Base-by-base conservation (phyloP, 768 basidiomycete species). In the Boletus edulis region DNA sequence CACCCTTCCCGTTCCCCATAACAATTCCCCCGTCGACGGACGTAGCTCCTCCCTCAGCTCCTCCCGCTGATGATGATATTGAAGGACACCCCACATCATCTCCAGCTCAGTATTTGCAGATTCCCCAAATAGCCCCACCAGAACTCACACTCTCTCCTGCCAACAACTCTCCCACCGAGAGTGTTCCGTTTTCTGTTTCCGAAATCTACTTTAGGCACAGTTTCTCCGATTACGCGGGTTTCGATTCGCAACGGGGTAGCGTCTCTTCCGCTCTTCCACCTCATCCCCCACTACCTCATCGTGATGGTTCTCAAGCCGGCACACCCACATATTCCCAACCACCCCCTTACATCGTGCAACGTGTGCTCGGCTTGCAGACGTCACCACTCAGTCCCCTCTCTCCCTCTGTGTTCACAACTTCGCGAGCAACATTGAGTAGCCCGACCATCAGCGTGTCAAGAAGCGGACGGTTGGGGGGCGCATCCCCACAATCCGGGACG, bases 101-200 rank as follows among this genome's bases (percentile, higher is more conserved):
- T 2, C 35, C 50, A 42, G 32, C 54, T 52, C 55, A 73, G 58
- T 63, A 68, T 62, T 37, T 70, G 58, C 72, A 38, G 65, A 72
- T 59, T 35, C 62, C 56, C 24, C 56, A 51, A 4, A 46, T 46
- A 13, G 34, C 56, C 9, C 57, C 59, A 32, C 78, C 74, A 14
- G 61, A 66, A 4, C 59, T 62, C 43, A 56, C 59, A 31, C 64
- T 45, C 62, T 31, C 69, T n/a, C 64, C 67, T 45, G 62, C 75
- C 31, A 73, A 70, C 31, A 73, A 70, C 29, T 83, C 84, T 14
- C 82, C 82, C 37, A 80, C 81, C 0, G 80, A 84, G 45, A 85
- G 82, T 53, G 70, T 83, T 37, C 80, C 81, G 2, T 72, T 81
- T 53, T 80, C 81, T 15, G 75, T 81, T n/a, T 79, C 80, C 15